Conservation (phyloP, 306 rosid species). For the Vachellia pachyceras region DNA sequence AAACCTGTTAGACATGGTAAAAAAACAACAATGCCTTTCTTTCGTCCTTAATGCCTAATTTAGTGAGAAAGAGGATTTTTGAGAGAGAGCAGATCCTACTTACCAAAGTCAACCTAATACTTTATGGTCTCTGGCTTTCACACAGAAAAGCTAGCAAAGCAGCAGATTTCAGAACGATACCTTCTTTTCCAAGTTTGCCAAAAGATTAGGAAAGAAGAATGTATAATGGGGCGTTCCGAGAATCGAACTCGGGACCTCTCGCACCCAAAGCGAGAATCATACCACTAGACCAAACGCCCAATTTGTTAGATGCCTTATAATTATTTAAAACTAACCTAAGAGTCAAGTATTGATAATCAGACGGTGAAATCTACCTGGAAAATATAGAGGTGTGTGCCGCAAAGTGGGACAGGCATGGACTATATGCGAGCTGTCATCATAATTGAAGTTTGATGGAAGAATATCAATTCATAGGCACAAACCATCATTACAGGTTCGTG, state of each 20-base stretch:
- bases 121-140: not conserved
- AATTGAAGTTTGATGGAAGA: slow-evolving; percentile 32
- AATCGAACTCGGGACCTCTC: slow-evolving; percentile 64
- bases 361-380: no score
- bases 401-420: slow-evolving; percentile 17
- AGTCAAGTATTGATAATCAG: not conserved
- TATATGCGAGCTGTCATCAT: slow-evolving; percentile 36
- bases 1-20: no score
- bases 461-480: slow-evolving; percentile 8
- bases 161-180: not conserved
- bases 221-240: slow-evolving; percentile 55
- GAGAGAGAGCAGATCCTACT: no score
- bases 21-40: no score
- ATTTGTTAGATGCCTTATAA: fast-evolving
- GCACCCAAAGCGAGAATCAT: slow-evolving; percentile 61
- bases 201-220: not conserved
- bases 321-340: fast-evolving
- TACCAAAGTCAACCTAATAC: not conserved
- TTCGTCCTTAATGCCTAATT: no score
- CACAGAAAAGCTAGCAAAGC: not conserved
- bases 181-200: not conserved
- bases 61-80: no score
- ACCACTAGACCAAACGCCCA: slow-evolving; percentile 61
- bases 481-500: slow-evolving; percentile 30
- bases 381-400: not conserved